Base-by-base conservation (phyloP, 768 basidiomycete genomes). In the Symmetrospora coprosmae region DNA sequence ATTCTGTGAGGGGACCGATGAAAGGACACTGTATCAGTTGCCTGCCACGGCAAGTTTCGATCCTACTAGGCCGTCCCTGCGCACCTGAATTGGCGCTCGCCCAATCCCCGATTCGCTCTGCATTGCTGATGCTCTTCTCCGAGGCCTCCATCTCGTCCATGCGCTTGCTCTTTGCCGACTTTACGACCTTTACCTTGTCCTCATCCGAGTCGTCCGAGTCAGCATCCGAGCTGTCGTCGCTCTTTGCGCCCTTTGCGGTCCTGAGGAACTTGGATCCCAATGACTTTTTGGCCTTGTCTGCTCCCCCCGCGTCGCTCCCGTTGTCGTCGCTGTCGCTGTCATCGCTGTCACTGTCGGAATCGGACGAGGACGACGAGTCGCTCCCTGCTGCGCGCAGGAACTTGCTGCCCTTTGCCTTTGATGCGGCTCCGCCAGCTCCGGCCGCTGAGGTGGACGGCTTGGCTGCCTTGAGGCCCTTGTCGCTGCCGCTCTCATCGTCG, bases 51-150 rank as follows among this genome's bases (percentile, higher is more conserved):
- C n/a, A n/a, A n/a, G n/a, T n/a, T n/a, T n/a, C n/a, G n/a, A n/a
- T n/a, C n/a, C n/a, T n/a, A n/a, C n/a, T n/a, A n/a, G 35, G 49
- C 37, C 27, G 27, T 45, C 5, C 4, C 21, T 19, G 41, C 45
- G 35, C 48, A 64, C 50, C 64, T 8, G 50, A 41, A n/a, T 41
- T 34, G 9, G 33, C 39, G 27, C 81, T 82, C 25, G 84, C 82
- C 94, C 94, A 99, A 74, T 99, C 90, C 68, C 91, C 92, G 67
- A 92, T 91, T 78, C 87, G 92, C 64, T 86, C 77, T 19, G 84
- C 90, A 71, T 99, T 97, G 46, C 92, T 87, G 76, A 97, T 94
- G 46, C 77, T 77, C 74, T 85, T 90, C 56, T 87, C 87, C 2
- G 84, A 85, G 1, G 81, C 81, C 73, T 96, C 91, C 82, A 97